Evolutionary conservation across 148 eudicot species (phyloP), one percentile per base, ranked within the genome.

Genomic region (Rhododendron molle): DNA sequence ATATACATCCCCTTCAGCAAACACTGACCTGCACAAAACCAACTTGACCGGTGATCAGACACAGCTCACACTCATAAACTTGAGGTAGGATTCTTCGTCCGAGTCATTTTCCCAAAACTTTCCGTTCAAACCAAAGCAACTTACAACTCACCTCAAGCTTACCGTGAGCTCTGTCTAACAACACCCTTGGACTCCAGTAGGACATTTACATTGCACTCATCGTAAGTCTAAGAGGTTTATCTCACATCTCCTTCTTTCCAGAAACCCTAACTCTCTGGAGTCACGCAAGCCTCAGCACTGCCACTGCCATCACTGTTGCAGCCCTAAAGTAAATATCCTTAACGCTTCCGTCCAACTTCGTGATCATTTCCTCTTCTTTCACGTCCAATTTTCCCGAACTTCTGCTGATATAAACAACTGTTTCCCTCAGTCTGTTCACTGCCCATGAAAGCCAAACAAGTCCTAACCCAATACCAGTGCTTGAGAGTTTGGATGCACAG

Each of bases 391-490:
- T 94, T 14, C 89, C 49, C 0, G 93, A 89, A 80, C 85, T 92
- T 85, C 90, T 96, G 88, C 87, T 88, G 43, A 94, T 93, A 69
- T 78, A 83, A 81, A 93, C 74, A 60, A 94, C 88, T 1, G 94
- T 91, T 54, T 92, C 87, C 84, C 98, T 93, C 83, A 96, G 89
- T 26, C 77, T 87, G 80, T 93, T 93, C 26, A 96, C 94, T 2
- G 92, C 90, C 91, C 87, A 89, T 15, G 98, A 93, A 13, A 96
- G 90, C 98, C 98, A 96, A 82, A 96, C 90, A 38, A 96, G 92
- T 28, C 95, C 98, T 30, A 94, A 82, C 12, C 98, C 98, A 60
- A 96, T 83, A 5, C 93, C 90, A 2, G 94, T 89, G 74, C 90
- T 91, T 71, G 91, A 73, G 85, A 94, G 78, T 86, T 87, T 93